These are phyloP conservation scores for Trichoderma cornu-damae DNA, from an alignment of 2,329 filamentous ascomycete species.

Conservation along the genomic window DNA sequence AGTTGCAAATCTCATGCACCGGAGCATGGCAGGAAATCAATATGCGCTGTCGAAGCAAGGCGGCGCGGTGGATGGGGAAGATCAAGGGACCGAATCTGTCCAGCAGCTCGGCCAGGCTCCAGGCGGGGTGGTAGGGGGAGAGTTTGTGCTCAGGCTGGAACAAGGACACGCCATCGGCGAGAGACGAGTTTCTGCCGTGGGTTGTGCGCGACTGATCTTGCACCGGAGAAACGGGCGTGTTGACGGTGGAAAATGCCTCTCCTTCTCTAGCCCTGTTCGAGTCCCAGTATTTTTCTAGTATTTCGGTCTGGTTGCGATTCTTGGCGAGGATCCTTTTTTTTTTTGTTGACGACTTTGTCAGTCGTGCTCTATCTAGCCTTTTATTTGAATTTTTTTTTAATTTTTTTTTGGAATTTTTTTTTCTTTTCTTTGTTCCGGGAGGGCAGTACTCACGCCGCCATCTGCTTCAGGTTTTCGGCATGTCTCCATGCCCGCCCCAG, in stretches of 20 bases:
- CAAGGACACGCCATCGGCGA: slow-evolving; percentile 56
- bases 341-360: too few species aligned
- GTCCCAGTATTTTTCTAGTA: slow-evolving; percentile 79
- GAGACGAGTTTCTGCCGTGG: slow-evolving; percentile 54
- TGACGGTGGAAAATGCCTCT: slow-evolving; percentile 30
- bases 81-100: slow-evolving; percentile 85
- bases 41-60: slow-evolving; percentile 80
- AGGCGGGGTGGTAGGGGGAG: slow-evolving; percentile 76
- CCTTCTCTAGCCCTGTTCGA: slow-evolving; percentile 39
- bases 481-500: slow-evolving; percentile 87
- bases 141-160: slow-evolving; percentile 60
- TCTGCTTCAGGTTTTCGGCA: slow-evolving; percentile 65
- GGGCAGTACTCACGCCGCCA: slow-evolving; percentile 58
- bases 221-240: slow-evolving; percentile 35
- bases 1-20: slow-evolving; percentile 80
- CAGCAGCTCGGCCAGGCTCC: slow-evolving; percentile 71
- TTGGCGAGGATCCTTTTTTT: slow-evolving; percentile 53
- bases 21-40: slow-evolving; percentile 81
- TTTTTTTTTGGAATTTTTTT: too few species aligned
- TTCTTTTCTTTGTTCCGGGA: too few species aligned
- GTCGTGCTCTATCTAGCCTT: too few species aligned
- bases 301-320: slow-evolving; percentile 55
- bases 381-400: too few species aligned
- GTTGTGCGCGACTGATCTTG: slow-evolving; percentile 32
- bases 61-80: slow-evolving; percentile 85